Conservation (phyloP, 768 basidiomycete genomes). For the Boletellus sp. region DNA sequence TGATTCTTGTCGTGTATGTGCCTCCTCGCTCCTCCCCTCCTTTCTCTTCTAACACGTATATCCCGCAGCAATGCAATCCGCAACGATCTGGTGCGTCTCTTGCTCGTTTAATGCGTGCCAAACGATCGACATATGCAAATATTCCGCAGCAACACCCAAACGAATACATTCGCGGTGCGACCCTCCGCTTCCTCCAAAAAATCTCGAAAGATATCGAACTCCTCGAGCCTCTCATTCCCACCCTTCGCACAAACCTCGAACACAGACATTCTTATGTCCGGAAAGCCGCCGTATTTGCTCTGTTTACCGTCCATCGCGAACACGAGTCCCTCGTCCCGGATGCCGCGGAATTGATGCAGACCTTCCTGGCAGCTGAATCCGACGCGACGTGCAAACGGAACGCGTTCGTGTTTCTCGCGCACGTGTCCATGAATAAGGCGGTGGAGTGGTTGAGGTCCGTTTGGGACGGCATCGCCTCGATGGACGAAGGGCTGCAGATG, state of each 20-base stretch:
- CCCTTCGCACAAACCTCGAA: constrained; percentile 89
- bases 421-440: constrained; percentile 83
- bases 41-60: constrained; percentile 8
- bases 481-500: constrained; percentile 96
- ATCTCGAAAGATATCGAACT: constrained; percentile 90
- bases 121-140: not conserved
- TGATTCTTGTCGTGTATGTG: constrained; percentile 96
- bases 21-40: not conserved
- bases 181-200: constrained; percentile 94
- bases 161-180: constrained; percentile 98
- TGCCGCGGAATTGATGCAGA: constrained; percentile 92
- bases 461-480: constrained; percentile 73
- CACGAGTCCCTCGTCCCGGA: constrained; percentile 95
- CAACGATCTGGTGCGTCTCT: constrained; percentile 80
- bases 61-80: constrained; percentile 84
- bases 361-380: constrained; percentile 92
- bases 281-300: constrained; percentile 96
- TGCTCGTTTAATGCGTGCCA: not conserved
- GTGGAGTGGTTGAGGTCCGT: constrained; percentile 87
- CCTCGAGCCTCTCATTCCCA: constrained; percentile 93
- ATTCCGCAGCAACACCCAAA: constrained; percentile 89
- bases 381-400: constrained; percentile 97
- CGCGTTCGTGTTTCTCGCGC: constrained; percentile 91
- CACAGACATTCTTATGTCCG: constrained; percentile 97
- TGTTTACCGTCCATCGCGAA: constrained; percentile 91